phyloP scores from a whole-genome alignment of 1,284 basidiomycete species.

The Cryptococcus jaspeensis region DNA sequence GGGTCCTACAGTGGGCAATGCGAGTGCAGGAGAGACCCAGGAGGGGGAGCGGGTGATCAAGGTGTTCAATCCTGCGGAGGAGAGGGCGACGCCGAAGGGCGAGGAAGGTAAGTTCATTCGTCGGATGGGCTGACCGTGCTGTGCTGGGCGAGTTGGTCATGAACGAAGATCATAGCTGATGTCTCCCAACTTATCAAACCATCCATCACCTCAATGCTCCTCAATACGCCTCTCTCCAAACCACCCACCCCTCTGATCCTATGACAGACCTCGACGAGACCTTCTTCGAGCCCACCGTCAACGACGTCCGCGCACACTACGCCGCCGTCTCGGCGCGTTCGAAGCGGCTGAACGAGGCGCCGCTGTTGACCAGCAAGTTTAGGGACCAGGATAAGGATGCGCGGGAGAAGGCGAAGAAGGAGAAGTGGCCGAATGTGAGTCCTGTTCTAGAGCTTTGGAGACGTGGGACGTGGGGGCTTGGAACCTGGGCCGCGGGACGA shows the following conservation, averaged over 20 bases:
- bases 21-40: neutral
- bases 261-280: conserved; percentile 31
- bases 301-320: conserved; percentile 44
- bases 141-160: neutral
- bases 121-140: neutral
- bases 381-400: conserved; percentile 40
- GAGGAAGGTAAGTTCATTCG: conserved; percentile 8
- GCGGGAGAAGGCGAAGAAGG: conserved; percentile 37
- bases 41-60: conserved; percentile 7
- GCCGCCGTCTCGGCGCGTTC: conserved; percentile 33
- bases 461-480: neutral
- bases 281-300: conserved; percentile 44
- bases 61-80: conserved; percentile 20
- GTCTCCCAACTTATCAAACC: neutral
- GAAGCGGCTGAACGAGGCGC: conserved; percentile 43
- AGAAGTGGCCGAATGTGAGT: conserved; percentile 48
- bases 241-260: neutral
- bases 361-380: conserved; percentile 41
- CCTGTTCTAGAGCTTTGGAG: neutral
- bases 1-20: neutral
- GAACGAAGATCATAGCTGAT: neutral
- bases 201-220: neutral
- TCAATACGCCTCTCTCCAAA: neutral
- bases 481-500: neutral
- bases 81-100: neutral